Conservation (phyloP, 148 eudicot genomes). For the Silene latifolia region DNA sequence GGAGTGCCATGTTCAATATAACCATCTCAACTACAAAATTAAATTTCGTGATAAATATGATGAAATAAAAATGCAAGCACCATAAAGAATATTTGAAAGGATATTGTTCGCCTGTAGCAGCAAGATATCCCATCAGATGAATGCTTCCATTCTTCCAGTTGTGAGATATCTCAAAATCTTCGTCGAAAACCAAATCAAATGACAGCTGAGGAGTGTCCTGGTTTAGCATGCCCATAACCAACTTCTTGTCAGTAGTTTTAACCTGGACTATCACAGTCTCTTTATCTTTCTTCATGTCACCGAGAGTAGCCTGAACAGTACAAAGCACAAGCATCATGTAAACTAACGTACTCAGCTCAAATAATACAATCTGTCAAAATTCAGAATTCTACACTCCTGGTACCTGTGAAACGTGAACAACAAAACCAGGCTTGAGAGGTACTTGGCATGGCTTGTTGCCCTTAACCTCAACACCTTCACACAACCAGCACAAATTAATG, state of each 20-base stretch:
- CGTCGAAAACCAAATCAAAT: conserved; percentile 76
- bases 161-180: conserved; percentile 80
- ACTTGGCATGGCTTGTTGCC: conserved; percentile 48
- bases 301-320: conserved; percentile 53
- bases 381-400: background rate
- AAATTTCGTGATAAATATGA: no score
- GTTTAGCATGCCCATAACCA: conserved; percentile 55
- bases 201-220: conserved; percentile 50
- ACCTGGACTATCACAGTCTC: conserved; percentile 39
- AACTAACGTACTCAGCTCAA: conserved; percentile 8
- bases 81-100: background rate
- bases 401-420: conserved; percentile 76
- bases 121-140: conserved; percentile 58
- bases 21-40: no score
- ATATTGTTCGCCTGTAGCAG: background rate
- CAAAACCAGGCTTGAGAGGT: conserved; percentile 24
- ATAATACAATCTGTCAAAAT: background rate
- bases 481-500: background rate
- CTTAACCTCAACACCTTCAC: conserved; percentile 68
- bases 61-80: background rate
- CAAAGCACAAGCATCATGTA: background rate
- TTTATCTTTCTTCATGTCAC: conserved; percentile 59
- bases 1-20: no score
- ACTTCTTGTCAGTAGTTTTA: conserved; percentile 37
- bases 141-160: conserved; percentile 72